Percentiles rank a stretch among this genome's conserved stretches.
These are phyloP conservation scores for Niebla homalea DNA, from an alignment of 495 filamentous ascomycete genomes.

Conservation along the genomic window DNA sequence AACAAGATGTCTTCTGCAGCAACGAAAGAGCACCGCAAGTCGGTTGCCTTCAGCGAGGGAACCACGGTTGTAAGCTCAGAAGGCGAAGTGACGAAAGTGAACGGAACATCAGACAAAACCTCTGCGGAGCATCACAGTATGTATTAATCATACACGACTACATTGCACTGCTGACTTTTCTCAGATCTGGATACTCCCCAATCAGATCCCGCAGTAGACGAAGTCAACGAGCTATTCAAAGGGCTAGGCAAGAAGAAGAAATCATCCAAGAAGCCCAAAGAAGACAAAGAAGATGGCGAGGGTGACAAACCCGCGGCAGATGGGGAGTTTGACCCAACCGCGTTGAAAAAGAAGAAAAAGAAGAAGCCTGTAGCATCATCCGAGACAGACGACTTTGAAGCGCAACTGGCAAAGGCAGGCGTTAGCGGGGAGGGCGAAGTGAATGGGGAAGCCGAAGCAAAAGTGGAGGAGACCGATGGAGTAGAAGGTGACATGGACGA, in stretches of 20 bases:
- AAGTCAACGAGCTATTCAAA: conserved; percentile 62
- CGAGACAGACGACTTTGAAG: conserved; percentile 66
- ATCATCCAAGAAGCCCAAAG: conserved; percentile 45
- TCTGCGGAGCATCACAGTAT: conserved; percentile 61
- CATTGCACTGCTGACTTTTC: conserved; percentile 14
- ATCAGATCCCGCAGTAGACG: conserved; percentile 53
- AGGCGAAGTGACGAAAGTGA: conserved; percentile 63
- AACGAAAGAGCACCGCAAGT: conserved; percentile 52
- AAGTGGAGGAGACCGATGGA: conserved; percentile 34
- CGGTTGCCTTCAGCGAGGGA: conserved; percentile 79
- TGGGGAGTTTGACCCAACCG: conserved; percentile 57
- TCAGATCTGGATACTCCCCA: conserved; percentile 14
- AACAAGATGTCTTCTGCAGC: conserved; percentile 1
- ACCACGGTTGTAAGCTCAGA: conserved; percentile 72
- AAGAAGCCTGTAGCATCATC: conserved; percentile 63
- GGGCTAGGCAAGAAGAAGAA: conserved; percentile 83
- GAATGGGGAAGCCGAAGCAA: conserved; percentile 34
- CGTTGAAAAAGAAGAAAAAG: conserved; percentile 93
- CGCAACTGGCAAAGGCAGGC: conserved; percentile 63
- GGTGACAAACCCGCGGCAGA: conserved; percentile 43
- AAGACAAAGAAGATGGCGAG: conserved; percentile 41
- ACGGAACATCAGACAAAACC: conserved; percentile 48
- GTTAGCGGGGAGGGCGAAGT: conserved; percentile 34
- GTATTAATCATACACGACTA: conserved; percentile 14
- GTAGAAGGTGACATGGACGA: conserved; percentile 67